Evolutionary conservation across 495 filamentous ascomycete species (phyloP).

Genomic region (Penicillium antarcticum): DNA sequence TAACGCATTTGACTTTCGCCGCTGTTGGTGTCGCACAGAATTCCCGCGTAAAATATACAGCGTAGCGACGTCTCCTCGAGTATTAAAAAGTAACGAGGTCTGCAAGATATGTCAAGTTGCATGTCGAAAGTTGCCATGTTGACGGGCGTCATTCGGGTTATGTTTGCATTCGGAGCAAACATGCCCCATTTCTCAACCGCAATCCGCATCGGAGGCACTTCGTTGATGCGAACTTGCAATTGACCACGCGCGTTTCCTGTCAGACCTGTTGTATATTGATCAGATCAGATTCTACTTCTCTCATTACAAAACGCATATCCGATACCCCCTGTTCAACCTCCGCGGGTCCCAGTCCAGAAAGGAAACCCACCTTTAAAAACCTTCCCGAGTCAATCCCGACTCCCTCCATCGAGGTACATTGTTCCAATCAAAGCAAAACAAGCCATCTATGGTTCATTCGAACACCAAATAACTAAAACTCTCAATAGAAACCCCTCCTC

Average conservation of each 20-base stretch:
- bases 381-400: slow-evolving; percentile 9
- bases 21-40: not conserved
- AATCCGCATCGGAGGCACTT: slow-evolving; percentile 2
- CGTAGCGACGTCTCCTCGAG: not conserved
- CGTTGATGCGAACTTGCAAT: slow-evolving; percentile 1
- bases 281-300: not conserved
- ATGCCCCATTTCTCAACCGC: slow-evolving; percentile 17
- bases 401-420: slow-evolving; percentile 15
- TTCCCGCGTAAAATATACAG: not conserved
- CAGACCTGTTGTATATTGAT: not conserved
- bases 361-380: slow-evolving; percentile 17
- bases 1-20: not conserved
- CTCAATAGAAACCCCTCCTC: not conserved
- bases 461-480: not conserved
- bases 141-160: slow-evolving; percentile 10
- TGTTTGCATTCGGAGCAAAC: slow-evolving; percentile 44
- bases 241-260: not conserved
- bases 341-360: not conserved
- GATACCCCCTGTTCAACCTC: not conserved
- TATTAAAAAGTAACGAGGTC: not conserved
- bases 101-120: not conserved
- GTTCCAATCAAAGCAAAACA: not conserved
- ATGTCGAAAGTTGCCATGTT: slow-evolving; percentile 18
- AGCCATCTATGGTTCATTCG: not conserved
- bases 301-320: not conserved